Percentiles rank a stretch among this genome's conserved stretches.
These are phyloP conservation scores for Miamiensis avidus DNA, from an alignment of 169 alveolate species.

Conservation along the genomic window DNA sequence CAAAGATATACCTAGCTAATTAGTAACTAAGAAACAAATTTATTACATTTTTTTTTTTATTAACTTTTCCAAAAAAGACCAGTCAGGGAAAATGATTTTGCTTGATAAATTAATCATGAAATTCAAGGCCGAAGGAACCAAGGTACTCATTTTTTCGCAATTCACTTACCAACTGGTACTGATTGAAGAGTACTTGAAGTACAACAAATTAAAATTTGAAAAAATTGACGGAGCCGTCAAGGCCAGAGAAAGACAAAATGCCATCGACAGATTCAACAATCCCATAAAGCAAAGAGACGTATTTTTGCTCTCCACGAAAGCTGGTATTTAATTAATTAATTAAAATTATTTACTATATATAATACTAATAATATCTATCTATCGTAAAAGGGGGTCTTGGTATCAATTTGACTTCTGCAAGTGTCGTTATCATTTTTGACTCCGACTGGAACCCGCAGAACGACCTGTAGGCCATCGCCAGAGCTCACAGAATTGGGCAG, in stretches of 20 bases:
- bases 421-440: conserved; percentile 93
- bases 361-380: too few species aligned
- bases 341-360: too few species aligned
- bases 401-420: conserved; percentile 93
- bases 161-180: conserved; percentile 88
- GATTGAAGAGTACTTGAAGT: conserved; percentile 84
- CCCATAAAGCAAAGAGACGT: conserved; percentile 78
- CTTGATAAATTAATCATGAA: conserved; percentile 86
- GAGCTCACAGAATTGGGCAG: conserved; percentile 96
- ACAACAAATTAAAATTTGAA: conserved; percentile 80
- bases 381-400: conserved; percentile 98
- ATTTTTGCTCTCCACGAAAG: conserved; percentile 92
- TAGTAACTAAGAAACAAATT: neutral
- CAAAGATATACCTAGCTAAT: conserved; percentile 35
- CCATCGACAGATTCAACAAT: conserved; percentile 86
- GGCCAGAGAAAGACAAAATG: conserved; percentile 80
- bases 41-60: too few species aligned
- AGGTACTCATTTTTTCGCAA: conserved; percentile 89
- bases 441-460: conserved; percentile 96
- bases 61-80: too few species aligned
- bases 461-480: conserved; percentile 93
- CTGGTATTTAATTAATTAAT: too few species aligned
- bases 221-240: conserved; percentile 90
- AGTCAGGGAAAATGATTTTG: conserved; percentile 89
- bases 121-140: conserved; percentile 84